These are phyloP conservation scores for Pharnaceum exiguum DNA, from an alignment of 148 eudicot species.

Conservation along the genomic window DNA sequence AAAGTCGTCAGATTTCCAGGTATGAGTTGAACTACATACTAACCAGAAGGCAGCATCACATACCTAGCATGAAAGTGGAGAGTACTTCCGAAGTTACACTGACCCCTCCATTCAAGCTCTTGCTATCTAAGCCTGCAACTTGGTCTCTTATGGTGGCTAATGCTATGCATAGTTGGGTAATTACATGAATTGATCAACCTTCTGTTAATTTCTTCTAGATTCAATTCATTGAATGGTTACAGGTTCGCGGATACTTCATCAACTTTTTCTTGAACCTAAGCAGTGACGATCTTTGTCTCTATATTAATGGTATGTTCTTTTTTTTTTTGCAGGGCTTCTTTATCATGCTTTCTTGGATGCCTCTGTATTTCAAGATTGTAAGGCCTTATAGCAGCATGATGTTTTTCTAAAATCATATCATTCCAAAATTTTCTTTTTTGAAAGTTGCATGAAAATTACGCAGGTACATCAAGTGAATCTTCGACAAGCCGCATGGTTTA, in stretches of 20 bases:
- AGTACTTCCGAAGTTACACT: slow-evolving; percentile 31
- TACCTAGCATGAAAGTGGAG: slow-evolving; percentile 23
- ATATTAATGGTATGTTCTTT: background rate
- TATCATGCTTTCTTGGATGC: slow-evolving; percentile 96
- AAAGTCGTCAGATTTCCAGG: slow-evolving; percentile 62
- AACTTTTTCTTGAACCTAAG: background rate
- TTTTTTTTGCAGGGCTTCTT: slow-evolving; percentile 74
- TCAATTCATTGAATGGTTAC: background rate
- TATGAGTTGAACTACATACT: slow-evolving; percentile 73
- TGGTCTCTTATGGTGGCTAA: slow-evolving; percentile 92
- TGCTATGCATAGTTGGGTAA: slow-evolving; percentile 97
- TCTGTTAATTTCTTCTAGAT: background rate
- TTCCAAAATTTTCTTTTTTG: background rate
- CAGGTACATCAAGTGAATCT: slow-evolving; percentile 88
- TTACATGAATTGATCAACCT: background rate
- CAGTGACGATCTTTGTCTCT: background rate
- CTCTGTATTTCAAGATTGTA: slow-evolving; percentile 80
- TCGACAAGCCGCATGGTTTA: slow-evolving; percentile 95
- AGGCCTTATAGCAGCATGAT: slow-evolving; percentile 12
- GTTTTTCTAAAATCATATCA: background rate
- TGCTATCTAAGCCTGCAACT: slow-evolving; percentile 78
- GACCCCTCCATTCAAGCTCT: slow-evolving; percentile 72
- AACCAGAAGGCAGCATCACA: slow-evolving; percentile 26
- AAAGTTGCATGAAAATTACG: slow-evolving; percentile 2
- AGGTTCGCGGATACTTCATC: too few relatives aligned